Evolutionary conservation across 257 asterid species (phyloP).

Genomic region (Osmanthus fragrans): DNA sequence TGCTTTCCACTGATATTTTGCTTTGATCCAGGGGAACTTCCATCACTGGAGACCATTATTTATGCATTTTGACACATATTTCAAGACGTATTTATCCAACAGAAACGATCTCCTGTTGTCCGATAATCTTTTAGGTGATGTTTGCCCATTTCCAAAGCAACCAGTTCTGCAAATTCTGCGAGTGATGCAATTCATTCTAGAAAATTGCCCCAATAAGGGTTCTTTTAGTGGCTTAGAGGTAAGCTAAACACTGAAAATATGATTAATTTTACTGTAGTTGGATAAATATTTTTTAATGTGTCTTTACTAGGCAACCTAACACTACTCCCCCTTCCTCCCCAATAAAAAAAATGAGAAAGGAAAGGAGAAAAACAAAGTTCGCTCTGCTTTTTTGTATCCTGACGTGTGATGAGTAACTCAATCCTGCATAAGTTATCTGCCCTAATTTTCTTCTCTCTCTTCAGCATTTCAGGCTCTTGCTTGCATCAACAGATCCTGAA

Average conservation of each 20-base stretch:
- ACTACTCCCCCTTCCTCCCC: not conserved
- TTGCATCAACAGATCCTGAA: slow-evolving; percentile 95
- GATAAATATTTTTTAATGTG: not conserved
- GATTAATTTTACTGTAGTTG: not conserved
- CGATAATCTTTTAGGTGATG: slow-evolving; percentile 66
- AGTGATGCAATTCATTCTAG: slow-evolving; percentile 80
- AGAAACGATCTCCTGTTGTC: slow-evolving; percentile 83
- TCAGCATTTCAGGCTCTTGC: slow-evolving; percentile 96
- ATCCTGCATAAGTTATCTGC: not conserved
- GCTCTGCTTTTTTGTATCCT: not conserved
- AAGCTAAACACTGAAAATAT: slow-evolving; percentile 19
- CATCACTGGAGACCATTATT: slow-evolving; percentile 95
- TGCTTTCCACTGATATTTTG: slow-evolving; percentile 21
- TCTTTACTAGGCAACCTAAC: not conserved
- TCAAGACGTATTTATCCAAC: slow-evolving; percentile 72
- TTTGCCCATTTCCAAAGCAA: slow-evolving; percentile 75
- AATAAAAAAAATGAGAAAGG: no score
- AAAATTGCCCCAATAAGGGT: slow-evolving; percentile 82
- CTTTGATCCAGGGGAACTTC: slow-evolving; percentile 80
- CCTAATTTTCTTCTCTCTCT: slow-evolving; percentile 20
- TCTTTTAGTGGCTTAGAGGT: slow-evolving; percentile 90
- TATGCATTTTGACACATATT: slow-evolving; percentile 88
- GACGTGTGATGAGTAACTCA: slow-evolving; percentile 2
- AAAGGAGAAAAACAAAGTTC: not conserved
- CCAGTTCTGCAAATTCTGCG: slow-evolving; percentile 83